Percentiles rank a stretch among this genome's conserved stretches.
Conservation (phyloP, 2,329 filamentous ascomycete genomes). For the Aureobasidium lini region DNA sequence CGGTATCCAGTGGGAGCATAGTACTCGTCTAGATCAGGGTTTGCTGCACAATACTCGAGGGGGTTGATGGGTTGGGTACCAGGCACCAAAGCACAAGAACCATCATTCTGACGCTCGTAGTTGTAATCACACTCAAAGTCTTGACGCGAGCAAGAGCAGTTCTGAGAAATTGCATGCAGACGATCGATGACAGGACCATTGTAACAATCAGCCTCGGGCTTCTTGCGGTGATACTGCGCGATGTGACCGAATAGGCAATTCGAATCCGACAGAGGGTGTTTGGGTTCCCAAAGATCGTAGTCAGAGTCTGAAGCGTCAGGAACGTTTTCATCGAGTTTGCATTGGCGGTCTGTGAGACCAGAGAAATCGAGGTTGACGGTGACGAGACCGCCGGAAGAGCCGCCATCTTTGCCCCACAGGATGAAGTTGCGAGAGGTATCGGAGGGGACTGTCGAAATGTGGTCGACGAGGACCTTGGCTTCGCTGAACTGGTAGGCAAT, state of each 20-base stretch:
- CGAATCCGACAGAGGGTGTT: slow-evolving; percentile 68
- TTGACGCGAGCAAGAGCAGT: slow-evolving; percentile 74
- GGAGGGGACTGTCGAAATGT: slow-evolving; percentile 81
- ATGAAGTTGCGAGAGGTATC: slow-evolving; percentile 88
- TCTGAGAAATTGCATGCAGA: slow-evolving; percentile 60
- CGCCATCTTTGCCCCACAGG: slow-evolving; percentile 70
- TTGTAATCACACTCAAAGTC: slow-evolving; percentile 99
- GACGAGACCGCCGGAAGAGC: slow-evolving; percentile 52
- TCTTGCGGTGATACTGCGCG: slow-evolving; percentile 86
- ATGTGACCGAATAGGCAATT: slow-evolving; percentile 91
- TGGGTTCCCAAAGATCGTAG: slow-evolving; percentile 82
- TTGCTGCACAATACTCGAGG: slow-evolving; percentile 47
- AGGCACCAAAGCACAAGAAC: slow-evolving; percentile 67
- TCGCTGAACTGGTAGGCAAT: slow-evolving; percentile 63
- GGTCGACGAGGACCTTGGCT: slow-evolving; percentile 60
- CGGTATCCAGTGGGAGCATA: slow-evolving; percentile 84
- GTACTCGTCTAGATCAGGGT: slow-evolving; percentile 69
- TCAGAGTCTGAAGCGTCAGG: slow-evolving; percentile 54
- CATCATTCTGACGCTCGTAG: slow-evolving; percentile 70
- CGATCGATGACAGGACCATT: slow-evolving; percentile 64
- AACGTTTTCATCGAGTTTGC: slow-evolving; percentile 57
- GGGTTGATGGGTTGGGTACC: slow-evolving; percentile 62
- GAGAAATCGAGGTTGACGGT: slow-evolving; percentile 86
- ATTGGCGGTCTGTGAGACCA: slow-evolving; percentile 63
- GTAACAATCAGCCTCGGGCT: slow-evolving; percentile 67